These are phyloP conservation scores for Corylus heterophylla DNA, from an alignment of 306 rosid species.

Conservation along the genomic window DNA sequence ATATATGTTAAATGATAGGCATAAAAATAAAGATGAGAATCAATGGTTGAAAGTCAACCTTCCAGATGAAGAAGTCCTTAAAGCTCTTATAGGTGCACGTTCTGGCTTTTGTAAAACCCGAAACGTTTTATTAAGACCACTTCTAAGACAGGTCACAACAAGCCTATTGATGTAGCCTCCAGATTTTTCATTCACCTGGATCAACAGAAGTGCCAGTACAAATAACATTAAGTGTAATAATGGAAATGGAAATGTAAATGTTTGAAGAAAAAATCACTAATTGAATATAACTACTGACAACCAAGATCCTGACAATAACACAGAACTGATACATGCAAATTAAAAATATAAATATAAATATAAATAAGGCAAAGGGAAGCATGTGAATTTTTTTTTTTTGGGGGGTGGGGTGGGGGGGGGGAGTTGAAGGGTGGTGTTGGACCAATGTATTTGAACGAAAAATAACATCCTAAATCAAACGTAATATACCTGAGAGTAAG, in stretches of 20 bases:
- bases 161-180: constrained; percentile 92
- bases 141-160: constrained; percentile 88
- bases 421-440: not conserved
- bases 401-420: too few species aligned
- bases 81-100: constrained; percentile 93
- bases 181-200: constrained; percentile 84
- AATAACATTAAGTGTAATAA: constrained; percentile 19
- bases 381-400: not conserved
- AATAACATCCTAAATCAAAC: constrained; percentile 23
- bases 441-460: constrained; percentile 7
- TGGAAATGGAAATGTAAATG: constrained; percentile 21
- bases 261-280: constrained; percentile 4
- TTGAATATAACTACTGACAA: constrained; percentile 16
- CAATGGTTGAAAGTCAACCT: constrained; percentile 58
- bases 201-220: constrained; percentile 32
- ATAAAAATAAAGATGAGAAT: constrained; percentile 23
- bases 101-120: constrained; percentile 98
- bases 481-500: constrained; percentile 73
- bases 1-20: constrained; percentile 22
- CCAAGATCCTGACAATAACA: constrained; percentile 8
- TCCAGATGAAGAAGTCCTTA: constrained; percentile 97
- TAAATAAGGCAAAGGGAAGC: constrained; percentile 3
- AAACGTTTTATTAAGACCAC: constrained; percentile 87
- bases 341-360: constrained; percentile 2
- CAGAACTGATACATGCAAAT: constrained; percentile 4